Base-by-base conservation (phyloP, 805 yeast genomes). In the Yamadazyma phyllophila region DNA sequence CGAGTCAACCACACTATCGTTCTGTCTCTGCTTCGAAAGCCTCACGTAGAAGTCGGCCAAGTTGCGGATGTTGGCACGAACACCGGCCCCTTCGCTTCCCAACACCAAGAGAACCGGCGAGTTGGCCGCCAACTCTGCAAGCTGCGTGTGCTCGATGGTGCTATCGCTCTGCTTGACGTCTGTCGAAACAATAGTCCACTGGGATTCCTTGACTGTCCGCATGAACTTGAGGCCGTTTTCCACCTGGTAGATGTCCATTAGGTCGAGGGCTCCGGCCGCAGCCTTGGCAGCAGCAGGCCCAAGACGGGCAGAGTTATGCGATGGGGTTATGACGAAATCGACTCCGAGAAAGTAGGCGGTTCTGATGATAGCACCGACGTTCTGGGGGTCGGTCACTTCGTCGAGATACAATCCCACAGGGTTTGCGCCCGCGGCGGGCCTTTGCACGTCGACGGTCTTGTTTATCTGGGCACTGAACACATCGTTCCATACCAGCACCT, bases 1-100 rank as follows among this genome's bases (percentile, higher is more conserved):
- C 26, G 96, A 86, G 59, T 89, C 96, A 32, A 90, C 82, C 5
- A 62, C 51, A 11, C 29, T 49, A 42, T 61, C 64, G 13, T 57
- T 62, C 2, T 56, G 60, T 27, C 71, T 51, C 6, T 67, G 63
- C 36, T 66, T 62, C 11, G 61, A 65, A 39, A 78, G 58, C 1
- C 71, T 69, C 12, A 77, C 77, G 41, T 76, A 60, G 49, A 56
- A 71, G 45, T 84, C 86, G 41, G 88, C 78, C 54, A 80, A 69
- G 43, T 79, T 66, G 49, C 79, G 68, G 53, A 90, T 57, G 38
- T 80, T 77, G 7, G 83, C 83, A 43, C 96, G 72, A 20, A 90
- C 80, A 31, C 97, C 97, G 5, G 71, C 72, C 8, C 95, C 95
- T 65, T 90, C 97, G 41, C 89, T 85, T 10, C 97, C 97, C 40